Evolutionary conservation across 176 grass and related monocot species (phyloP).

Genomic region (Rhynchospora pubera): DNA sequence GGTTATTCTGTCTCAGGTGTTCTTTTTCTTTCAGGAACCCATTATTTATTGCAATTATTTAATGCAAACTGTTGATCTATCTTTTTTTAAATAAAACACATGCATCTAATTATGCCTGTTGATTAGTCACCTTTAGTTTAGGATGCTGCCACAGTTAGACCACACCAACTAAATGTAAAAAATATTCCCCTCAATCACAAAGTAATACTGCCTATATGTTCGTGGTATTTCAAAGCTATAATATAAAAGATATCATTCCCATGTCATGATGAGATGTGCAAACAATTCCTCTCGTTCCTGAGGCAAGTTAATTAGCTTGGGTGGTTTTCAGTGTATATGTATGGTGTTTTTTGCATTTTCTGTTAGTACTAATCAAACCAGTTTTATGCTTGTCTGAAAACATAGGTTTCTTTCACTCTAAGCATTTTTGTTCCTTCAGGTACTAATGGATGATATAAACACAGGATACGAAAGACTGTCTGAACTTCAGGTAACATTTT

Average conservation of each 20-base stretch:
- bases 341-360: background rate
- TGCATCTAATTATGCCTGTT: background rate
- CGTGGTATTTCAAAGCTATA: background rate
- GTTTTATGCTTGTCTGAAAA: background rate
- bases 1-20: constrained; percentile 91
- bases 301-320: background rate
- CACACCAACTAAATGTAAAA: background rate
- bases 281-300: background rate
- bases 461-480: constrained; percentile 79
- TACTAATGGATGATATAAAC: constrained; percentile 99
- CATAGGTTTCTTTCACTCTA: background rate
- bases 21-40: background rate
- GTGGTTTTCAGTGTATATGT: background rate
- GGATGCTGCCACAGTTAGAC: background rate
- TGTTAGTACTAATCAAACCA: background rate
- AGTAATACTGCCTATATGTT: background rate
- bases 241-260: background rate
- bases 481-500: constrained; percentile 57
- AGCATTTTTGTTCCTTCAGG: constrained; percentile 26
- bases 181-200: background rate
- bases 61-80: background rate
- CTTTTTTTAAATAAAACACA: background rate
- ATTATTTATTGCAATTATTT: background rate
- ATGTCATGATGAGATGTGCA: background rate
- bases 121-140: background rate